Base-by-base conservation (phyloP, 805 yeast species). In the Zygosaccharomyces bisporus region DNA sequence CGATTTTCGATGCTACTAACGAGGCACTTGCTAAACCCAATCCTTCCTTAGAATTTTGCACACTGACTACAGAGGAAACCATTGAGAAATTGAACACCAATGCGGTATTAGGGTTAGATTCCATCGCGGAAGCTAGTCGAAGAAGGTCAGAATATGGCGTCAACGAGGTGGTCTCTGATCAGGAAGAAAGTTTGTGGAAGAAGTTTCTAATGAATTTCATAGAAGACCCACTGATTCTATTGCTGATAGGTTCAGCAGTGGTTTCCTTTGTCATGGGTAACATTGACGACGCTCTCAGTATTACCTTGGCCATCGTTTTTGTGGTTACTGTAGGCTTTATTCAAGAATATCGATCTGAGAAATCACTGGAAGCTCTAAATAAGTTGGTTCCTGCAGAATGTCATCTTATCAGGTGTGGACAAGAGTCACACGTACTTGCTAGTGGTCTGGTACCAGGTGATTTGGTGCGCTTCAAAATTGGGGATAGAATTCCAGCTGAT, bases 401-500 rank as follows among this genome's bases (percentile, higher is more conserved):
- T 29, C 93, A 91, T 62, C 75, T 93, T 39, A 83, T 95, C 8
- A 77, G 99, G 65, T 81, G 79, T 56, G 90, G 89, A 9, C 75
- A 79, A 47, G 79, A 86, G 7, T 82, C 85, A 41, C 80, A 84
- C n/a, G 88, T 86, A 5, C 69, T 91, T 50, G 99, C 99, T 0
- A 76, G 90, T 0, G 77, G 78, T 34, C 75, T 93, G 48, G 99
- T 93, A 17, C 98, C 99, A 4, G 99, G 99, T 47, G 99, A 93
- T 64, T 67, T 93, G 57, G 95, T 93, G 31, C 84, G 82, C 54
- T 86, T 93, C 56, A 67, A 81, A 34, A 90, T 89, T 42, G 99
- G 99, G 54, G 99, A 93, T 67, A 76, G 96, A 54, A 83, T 93
- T 44, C 99, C 99, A 1, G 99, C 99, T 0, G 99, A 93, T 66